Evolutionary conservation across 2,329 filamentous ascomycete species (phyloP).

Genomic region (Xylaria sp.): DNA sequence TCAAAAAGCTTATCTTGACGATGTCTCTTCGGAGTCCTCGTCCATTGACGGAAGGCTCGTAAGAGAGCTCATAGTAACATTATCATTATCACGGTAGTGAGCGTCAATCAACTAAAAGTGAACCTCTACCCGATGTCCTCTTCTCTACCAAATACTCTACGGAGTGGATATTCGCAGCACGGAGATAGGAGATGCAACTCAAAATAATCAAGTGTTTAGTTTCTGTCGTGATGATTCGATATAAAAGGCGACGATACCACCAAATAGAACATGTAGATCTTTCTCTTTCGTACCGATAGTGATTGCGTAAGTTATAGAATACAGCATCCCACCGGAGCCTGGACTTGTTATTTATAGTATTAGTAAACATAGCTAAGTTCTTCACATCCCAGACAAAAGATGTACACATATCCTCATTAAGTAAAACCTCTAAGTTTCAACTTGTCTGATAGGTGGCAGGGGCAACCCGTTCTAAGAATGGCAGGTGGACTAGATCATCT

Average conservation of each 20-base stretch:
- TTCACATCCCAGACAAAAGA: not conserved
- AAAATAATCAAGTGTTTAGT: constrained; percentile 1
- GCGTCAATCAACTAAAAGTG: not conserved
- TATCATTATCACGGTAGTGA: too few relatives aligned
- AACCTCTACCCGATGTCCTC: not conserved
- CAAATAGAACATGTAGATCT: not conserved
- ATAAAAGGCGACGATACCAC: not conserved
- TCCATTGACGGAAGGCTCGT: not conserved
- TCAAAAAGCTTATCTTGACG: not conserved
- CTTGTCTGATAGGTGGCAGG: not conserved
- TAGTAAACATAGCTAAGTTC: not conserved
- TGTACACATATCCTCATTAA: not conserved
- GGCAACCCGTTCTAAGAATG: not conserved
- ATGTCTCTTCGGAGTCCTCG: not conserved
- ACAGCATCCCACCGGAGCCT: not conserved
- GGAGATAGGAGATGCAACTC: not conserved
- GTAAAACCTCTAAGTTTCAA: not conserved
- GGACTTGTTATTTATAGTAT: not conserved
- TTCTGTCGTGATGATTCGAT: not conserved
- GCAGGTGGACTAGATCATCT: not conserved
- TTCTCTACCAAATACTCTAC: not conserved
- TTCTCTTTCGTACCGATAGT: not conserved
- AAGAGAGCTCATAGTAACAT: not conserved
- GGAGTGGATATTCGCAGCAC: not conserved
- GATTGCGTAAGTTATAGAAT: too few relatives aligned